A percentile compares a stretch with the other conserved stretches of the same genome.
Evolutionary conservation across 2,329 filamentous ascomycete species (phyloP).

Genomic region (Tolypocladium inflatum): DNA sequence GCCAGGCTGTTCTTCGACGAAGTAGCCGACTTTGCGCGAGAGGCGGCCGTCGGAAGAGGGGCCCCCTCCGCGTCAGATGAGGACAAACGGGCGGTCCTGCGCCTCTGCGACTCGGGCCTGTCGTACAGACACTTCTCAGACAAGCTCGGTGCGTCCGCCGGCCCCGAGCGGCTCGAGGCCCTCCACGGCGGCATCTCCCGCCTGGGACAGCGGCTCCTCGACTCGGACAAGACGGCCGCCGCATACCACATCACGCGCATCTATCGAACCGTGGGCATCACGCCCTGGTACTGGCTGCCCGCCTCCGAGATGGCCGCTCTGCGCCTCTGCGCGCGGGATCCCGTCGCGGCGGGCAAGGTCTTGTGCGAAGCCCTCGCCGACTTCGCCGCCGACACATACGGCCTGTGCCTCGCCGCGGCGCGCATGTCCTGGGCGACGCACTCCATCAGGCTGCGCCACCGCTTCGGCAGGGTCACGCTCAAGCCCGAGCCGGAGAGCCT

Average conservation of each 20-base stretch:
- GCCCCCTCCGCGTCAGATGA: background rate
- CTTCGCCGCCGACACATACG: constrained; percentile 7
- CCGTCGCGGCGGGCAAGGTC: constrained; percentile 3
- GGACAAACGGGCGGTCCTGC: constrained; percentile 3
- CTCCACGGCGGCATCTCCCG: background rate
- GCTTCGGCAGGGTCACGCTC: constrained; percentile 3
- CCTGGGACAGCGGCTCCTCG: constrained; percentile 8
- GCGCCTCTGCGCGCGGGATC: constrained; percentile 9
- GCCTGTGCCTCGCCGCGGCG: constrained; percentile 6
- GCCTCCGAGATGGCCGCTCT: constrained; percentile 8
- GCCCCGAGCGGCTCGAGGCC: constrained; percentile 2
- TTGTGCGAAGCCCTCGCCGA: constrained; percentile 5
- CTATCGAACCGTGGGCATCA: constrained; percentile 9
- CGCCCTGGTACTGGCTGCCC: constrained; percentile 15
- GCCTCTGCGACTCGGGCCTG: constrained; percentile 12
- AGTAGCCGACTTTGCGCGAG: constrained; percentile 9
- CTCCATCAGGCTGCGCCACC: constrained; percentile 3
- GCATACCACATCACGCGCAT: constrained; percentile 12
- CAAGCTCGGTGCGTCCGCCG: background rate
- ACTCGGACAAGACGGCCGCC: constrained; percentile 1
- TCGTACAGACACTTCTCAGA: constrained; percentile 3
- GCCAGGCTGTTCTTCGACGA: constrained; percentile 16
- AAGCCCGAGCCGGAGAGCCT: background rate
- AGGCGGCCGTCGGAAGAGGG: background rate
- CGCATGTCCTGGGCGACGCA: constrained; percentile 1